Evolutionary conservation across 75 land plant genomes (phyloP).

Genomic region (Selaginella tamariscina): DNA sequence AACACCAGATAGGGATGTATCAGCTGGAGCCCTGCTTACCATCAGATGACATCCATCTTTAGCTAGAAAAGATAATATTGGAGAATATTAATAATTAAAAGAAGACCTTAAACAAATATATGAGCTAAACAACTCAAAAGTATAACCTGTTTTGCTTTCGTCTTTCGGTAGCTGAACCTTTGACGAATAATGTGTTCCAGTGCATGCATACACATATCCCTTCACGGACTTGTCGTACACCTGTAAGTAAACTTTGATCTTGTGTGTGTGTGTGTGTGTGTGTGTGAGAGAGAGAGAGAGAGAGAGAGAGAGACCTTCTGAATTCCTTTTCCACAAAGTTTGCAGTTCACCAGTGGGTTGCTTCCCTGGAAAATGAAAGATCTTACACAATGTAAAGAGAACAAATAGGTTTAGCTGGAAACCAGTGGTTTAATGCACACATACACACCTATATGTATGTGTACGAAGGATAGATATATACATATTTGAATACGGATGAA

Average conservation of each 20-base stretch:
- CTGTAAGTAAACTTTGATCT: constrained; percentile 15
- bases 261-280: too few species aligned
- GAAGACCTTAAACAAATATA: too few species aligned
- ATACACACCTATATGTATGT: not conserved
- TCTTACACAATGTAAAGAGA: too few species aligned
- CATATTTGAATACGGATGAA: too few species aligned
- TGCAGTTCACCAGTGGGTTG: constrained; percentile 29
- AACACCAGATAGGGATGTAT: constrained; percentile 29
- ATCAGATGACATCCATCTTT: too few species aligned
- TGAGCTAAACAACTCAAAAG: not conserved
- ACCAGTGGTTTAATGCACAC: too few species aligned
- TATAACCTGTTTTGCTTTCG: constrained; percentile 27
- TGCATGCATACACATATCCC: constrained; percentile 24
- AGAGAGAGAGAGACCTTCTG: constrained; percentile 22
- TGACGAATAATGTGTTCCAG: constrained; percentile 26
- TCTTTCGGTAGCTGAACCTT: constrained; percentile 32
- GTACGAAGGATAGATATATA: too few species aligned
- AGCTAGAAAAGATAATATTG: too few species aligned
- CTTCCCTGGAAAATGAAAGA: constrained; percentile 23
- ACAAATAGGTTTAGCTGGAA: too few species aligned
- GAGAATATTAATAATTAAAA: too few species aligned
- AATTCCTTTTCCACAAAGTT: constrained; percentile 27
- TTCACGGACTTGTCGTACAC: constrained; percentile 28
- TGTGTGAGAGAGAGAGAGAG: too few species aligned
- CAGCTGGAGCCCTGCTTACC: constrained; percentile 28